Base-by-base conservation (phyloP, 2,329 filamentous ascomycete genomes). In the Colletotrichum navitas region DNA sequence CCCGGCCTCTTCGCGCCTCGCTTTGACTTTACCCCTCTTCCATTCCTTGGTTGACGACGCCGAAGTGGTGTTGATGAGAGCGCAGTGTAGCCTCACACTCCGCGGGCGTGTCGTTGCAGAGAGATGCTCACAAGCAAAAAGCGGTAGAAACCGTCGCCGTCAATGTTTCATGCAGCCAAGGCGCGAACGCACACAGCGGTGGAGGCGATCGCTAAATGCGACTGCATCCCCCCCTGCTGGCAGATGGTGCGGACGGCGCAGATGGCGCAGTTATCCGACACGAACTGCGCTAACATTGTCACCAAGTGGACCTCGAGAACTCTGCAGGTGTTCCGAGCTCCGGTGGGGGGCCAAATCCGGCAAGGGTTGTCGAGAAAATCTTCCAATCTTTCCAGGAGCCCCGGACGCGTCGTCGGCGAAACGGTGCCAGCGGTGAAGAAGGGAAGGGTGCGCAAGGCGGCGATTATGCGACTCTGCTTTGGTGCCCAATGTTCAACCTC, bases 111-210 rank as follows among this genome's bases (percentile, higher is more conserved):
- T 54, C 18, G 51, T 54, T 54, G 47, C 34, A 36, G 21, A 26
- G 24, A 24, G 12, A 51, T 16, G 16, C 54, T 67, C 49, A 47
- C 36, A 47, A 43, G 43, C 52, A 45, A 65, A 69, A 47, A 55
- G 62, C 54, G 62, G 54, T 41, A 66, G 56, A 14, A 55, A 62
- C 16, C 24, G 63, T 63, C 64, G 68, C 61, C 68, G 58, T 63
- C 68, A 45, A 68, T 63, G 68, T 71, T 71, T 71, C 68, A 71
- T 68, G 64, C 68, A 39, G 59, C 64, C 68, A 69, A 65, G 66
- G 49, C 61, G 32, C 24, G 24, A 49, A 59, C 29, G 45, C 66
- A 68, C 52, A 59, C 49, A 58, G 64, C 59, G 64, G 68, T 71
- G 68, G 68, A 71, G 66, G 58, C 68, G 68, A 71, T 71, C 68